Conservation (phyloP, 2,329 filamentous ascomycete species). For the Stachybotrys elegans region DNA sequence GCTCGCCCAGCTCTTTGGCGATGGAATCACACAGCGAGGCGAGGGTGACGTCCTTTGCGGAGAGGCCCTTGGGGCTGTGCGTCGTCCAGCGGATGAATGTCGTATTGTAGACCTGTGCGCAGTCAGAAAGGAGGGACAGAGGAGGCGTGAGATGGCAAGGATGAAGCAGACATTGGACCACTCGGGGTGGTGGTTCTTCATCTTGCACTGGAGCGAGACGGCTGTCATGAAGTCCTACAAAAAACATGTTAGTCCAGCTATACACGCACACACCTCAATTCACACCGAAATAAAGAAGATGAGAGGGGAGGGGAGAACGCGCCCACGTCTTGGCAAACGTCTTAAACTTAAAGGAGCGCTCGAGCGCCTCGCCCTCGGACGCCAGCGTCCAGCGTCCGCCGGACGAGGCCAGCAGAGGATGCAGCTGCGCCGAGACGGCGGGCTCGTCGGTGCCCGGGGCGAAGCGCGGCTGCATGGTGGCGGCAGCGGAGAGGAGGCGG, state of each 20-base stretch:
- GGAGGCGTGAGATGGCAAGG: neutral
- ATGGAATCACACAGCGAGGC: slow-evolving; percentile 58
- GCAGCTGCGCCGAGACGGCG: slow-evolving; percentile 26
- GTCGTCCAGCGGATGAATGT: slow-evolving; percentile 71
- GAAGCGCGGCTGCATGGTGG: slow-evolving; percentile 30
- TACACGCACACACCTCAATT: too few relatives aligned
- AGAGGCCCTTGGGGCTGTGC: slow-evolving; percentile 62
- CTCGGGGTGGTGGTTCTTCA: slow-evolving; percentile 67
- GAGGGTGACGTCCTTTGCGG: slow-evolving; percentile 56
- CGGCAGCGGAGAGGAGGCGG: too few relatives aligned
- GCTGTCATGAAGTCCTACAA: slow-evolving; percentile 69
- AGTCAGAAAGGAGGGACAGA: slow-evolving; percentile 4
- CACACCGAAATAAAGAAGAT: neutral
- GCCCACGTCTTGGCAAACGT: slow-evolving; percentile 64
- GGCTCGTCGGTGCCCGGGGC: slow-evolving; percentile 39
- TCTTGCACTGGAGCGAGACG: slow-evolving; percentile 62
- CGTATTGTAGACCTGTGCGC: slow-evolving; percentile 59
- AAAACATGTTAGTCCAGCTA: too few relatives aligned
- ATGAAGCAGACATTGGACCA: slow-evolving; percentile 61
- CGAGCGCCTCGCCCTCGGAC: slow-evolving; percentile 47
- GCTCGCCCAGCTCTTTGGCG: slow-evolving; percentile 52
- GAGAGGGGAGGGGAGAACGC: slow-evolving; percentile 17
- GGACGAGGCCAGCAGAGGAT: slow-evolving; percentile 34
- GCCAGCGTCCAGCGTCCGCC: slow-evolving; percentile 45
- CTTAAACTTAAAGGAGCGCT: slow-evolving; percentile 59